phyloP scores from a whole-genome alignment of 2,329 filamentous ascomycete species.

The Fusarium neocosmosporiellum region DNA sequence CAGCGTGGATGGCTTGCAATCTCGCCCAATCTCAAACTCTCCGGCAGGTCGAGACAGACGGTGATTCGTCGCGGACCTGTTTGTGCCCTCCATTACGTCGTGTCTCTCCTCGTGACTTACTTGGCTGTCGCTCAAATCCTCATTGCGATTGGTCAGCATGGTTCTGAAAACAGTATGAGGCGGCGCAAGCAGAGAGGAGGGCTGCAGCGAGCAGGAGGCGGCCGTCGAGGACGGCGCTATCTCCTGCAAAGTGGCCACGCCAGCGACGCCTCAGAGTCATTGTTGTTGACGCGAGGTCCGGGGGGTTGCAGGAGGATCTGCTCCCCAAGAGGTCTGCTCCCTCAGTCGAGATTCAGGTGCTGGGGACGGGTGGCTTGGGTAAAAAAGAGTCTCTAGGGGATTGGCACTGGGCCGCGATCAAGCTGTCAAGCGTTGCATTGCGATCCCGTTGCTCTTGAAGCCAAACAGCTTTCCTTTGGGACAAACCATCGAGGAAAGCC shows the following conservation, averaged over 20 bases:
- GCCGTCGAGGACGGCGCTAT: conserved; percentile 2
- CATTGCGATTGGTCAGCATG: conserved; percentile 14
- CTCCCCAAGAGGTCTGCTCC: neutral
- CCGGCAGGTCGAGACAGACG: conserved; percentile 16
- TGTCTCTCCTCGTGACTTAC: conserved; percentile 25
- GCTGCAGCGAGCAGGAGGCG: conserved; percentile 11
- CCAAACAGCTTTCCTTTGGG: neutral
- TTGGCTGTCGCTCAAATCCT: conserved; percentile 6
- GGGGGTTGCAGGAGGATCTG: neutral
- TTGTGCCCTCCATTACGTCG: conserved; percentile 30
- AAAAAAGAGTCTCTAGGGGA: neutral
- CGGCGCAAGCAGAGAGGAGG: neutral
- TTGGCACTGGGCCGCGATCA: neutral
- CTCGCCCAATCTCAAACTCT: conserved; percentile 34
- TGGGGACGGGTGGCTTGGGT: conserved; percentile 3
- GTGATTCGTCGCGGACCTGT: conserved; percentile 25
- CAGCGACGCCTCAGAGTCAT: conserved; percentile 33
- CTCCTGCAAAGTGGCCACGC: conserved; percentile 17
- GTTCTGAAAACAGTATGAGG: conserved; percentile 32
- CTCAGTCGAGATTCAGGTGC: conserved; percentile 14
- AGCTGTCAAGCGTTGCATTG: neutral
- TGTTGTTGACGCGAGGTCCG: conserved; percentile 9
- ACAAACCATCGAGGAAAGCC: neutral
- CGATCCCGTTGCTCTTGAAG: neutral
- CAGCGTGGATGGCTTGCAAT: conserved; percentile 30